Evolutionary conservation across 2,329 filamentous ascomycete genomes (phyloP), one percentile per base, ranked within the genome.

Genomic region (Chaetomium globosum): DNA sequence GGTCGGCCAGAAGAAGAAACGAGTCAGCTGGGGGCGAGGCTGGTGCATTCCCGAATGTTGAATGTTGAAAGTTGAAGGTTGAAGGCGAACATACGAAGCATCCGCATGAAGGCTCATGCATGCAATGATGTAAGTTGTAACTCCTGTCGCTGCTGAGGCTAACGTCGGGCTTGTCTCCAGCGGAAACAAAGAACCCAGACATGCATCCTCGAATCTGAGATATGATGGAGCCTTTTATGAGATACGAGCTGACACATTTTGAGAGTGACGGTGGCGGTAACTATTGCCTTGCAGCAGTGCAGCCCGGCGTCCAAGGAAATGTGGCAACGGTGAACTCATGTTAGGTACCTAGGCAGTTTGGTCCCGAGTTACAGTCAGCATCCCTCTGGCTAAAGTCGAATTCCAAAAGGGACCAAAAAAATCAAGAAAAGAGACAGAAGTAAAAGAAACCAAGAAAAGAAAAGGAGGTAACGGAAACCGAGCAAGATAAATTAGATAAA

Each of bases 81-180:
- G 52, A 28, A 28, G 28, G 26, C 26, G 26, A 2, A 26, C 26
- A 26, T 26, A 26, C 26, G 26, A 26, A 26, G 26, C 4, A 26
- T 16, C 16, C 39, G 39, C 39, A 43, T 16, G 16, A 43, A 43
- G 39, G 13, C 8, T 4, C 26, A 26, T 26, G 26, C 39, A 43
- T 43, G 13, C 36, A 39, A 16, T 19, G 13, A 16, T 39, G 39
- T 16, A 39, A 39, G 12, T 13, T 13, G 13, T 4, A 43, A 43
- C 39, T 43, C 16, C n/a, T 23, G 49, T 61, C 51, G 31, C 51
- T 36, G 49, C 49, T 30, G 59, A 54, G 23, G 46, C 48, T 21
- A 26, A 36, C 21, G 30, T 31, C n/a, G n/a, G 48, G 16, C 21
- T 48, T 12, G 4, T 39, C 19, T 30, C 33, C 21, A n/a, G 9